A percentile compares a stretch with the other conserved stretches of the same genome.
Evolutionary conservation across 2,329 filamentous ascomycete genomes (phyloP).

Genomic region (Fusarium camptoceras): DNA sequence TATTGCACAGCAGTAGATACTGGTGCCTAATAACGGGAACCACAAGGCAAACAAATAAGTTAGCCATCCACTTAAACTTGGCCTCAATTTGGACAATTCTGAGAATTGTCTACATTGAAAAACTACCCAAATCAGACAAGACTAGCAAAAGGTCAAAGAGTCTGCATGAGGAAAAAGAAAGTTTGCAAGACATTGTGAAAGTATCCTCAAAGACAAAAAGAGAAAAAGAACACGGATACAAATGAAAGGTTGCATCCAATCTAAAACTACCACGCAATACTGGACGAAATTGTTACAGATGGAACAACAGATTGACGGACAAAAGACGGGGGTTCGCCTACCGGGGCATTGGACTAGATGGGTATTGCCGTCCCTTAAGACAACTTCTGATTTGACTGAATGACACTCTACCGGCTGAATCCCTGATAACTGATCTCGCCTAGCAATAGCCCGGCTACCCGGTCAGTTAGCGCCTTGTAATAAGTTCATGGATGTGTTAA

Average conservation of each 20-base stretch:
- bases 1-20: background rate
- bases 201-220: conserved; percentile 2
- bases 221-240: background rate
- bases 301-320: conserved; percentile 17
- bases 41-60: background rate
- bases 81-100: background rate
- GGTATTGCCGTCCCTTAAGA: conserved; percentile 2
- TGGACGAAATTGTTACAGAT: conserved; percentile 9
- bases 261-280: conserved; percentile 7
- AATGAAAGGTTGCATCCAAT: background rate
- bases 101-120: background rate
- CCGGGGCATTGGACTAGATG: conserved; percentile 22
- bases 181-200: conserved; percentile 9
- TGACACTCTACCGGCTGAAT: background rate
- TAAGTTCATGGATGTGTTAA: background rate
- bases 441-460: conserved; percentile 16
- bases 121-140: background rate
- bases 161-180: conserved; percentile 11
- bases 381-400: conserved; percentile 30
- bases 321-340: conserved; percentile 32
- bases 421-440: conserved; percentile 40
- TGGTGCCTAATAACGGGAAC: background rate
- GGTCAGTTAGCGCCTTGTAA: conserved; percentile 18
- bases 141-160: conserved; percentile 4
- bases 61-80: background rate